phyloP scores from a whole-genome alignment of 768 basidiomycete species.

The Leccinum imitatum region DNA sequence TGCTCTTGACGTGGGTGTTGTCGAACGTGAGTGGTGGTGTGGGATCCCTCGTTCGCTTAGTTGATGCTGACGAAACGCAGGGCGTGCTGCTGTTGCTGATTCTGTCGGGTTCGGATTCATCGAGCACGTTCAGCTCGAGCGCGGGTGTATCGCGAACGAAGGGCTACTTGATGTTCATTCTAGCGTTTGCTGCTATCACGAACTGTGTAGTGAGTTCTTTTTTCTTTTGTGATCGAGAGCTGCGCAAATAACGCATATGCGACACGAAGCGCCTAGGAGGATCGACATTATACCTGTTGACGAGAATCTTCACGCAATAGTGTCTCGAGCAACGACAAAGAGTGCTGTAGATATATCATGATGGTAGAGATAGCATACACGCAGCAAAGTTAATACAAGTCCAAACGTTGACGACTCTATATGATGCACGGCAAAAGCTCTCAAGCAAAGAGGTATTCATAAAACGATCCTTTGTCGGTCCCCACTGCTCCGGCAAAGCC shows the following conservation, averaged over 20 bases:
- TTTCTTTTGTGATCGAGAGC: neutral
- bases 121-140: constrained; percentile 56
- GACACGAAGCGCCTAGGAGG: constrained; percentile 51
- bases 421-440: neutral
- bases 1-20: constrained; percentile 76
- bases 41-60: neutral
- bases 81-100: constrained; percentile 70
- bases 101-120: constrained; percentile 54
- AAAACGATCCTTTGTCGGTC: constrained; percentile 32
- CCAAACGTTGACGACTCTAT: neutral
- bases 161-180: constrained; percentile 75
- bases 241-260: neutral
- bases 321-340: neutral
- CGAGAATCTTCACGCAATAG: constrained; percentile 52
- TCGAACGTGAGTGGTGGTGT: constrained; percentile 64
- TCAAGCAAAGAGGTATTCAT: constrained; percentile 47
- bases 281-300: constrained; percentile 54
- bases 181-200: constrained; percentile 78
- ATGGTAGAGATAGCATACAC: constrained; percentile 2
- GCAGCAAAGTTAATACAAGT: neutral
- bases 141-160: constrained; percentile 58
- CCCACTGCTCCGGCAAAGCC: constrained; percentile 17
- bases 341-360: constrained; percentile 6
- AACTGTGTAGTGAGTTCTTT: constrained; percentile 53
- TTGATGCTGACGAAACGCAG: constrained; percentile 36